phyloP scores from a whole-genome alignment of 352 stramenopile species.

The Phytophthora vignae region DNA sequence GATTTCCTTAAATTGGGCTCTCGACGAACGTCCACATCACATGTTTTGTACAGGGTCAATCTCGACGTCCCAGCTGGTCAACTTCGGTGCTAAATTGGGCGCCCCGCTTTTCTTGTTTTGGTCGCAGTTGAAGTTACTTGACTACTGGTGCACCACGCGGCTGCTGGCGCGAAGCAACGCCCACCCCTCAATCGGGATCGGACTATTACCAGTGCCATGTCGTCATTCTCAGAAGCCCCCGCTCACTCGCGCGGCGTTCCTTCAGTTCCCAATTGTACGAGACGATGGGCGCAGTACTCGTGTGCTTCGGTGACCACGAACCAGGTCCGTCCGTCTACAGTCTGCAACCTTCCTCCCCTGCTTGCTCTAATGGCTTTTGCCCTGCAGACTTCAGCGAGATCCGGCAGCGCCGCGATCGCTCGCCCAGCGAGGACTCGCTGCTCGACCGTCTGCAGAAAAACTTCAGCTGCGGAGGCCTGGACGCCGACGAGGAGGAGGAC shows the following conservation, averaged over 20 bases:
- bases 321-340: constrained; percentile 19
- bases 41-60: neutral
- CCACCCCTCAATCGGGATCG: constrained; percentile 32
- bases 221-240: constrained; percentile 25
- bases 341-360: neutral
- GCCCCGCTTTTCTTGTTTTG: constrained; percentile 20
- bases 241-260: neutral
- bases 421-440: constrained; percentile 45
- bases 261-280: constrained; percentile 26
- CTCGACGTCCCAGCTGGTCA: neutral
- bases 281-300: constrained; percentile 66
- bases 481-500: constrained; percentile 29
- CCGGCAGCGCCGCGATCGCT: constrained; percentile 8
- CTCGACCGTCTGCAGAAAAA: constrained; percentile 63
- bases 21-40: neutral
- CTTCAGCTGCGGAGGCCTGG: constrained; percentile 44
- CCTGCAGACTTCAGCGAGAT: constrained; percentile 24
- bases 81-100: constrained; percentile 1
- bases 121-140: constrained; percentile 34
- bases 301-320: constrained; percentile 51
- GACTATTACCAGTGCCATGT: constrained; percentile 1
- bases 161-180: neutral
- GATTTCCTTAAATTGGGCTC: constrained; percentile 14
- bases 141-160: constrained; percentile 24
- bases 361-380: no score